Percentiles rank a stretch among this genome's conserved stretches.
These are phyloP conservation scores for Saccharum officinarum DNA, from an alignment of 176 grass and related monocot genomes.

Conservation along the genomic window DNA sequence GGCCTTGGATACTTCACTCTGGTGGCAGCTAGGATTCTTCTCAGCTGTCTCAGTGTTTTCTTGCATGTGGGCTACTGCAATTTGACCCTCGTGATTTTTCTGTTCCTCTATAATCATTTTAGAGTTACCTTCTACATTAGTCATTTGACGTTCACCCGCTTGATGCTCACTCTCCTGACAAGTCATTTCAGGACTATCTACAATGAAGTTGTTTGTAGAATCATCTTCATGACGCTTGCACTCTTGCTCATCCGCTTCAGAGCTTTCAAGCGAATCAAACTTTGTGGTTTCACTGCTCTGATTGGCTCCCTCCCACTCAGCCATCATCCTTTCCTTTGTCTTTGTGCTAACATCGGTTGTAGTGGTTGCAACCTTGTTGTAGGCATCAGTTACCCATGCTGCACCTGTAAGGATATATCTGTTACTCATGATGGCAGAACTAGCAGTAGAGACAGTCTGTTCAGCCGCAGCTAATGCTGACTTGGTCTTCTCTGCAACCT, in stretches of 20 bases:
- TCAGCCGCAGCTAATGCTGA: conserved; percentile 70
- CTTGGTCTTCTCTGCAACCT: conserved; percentile 88
- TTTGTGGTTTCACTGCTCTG: conserved; percentile 19
- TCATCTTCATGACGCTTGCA: conserved; percentile 34
- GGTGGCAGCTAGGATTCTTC: conserved; percentile 24
- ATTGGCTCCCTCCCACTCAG: conserved; percentile 41
- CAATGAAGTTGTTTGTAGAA: background rate
- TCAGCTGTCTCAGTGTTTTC: conserved; percentile 1
- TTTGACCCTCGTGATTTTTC: conserved; percentile 19
- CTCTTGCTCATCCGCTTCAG: background rate
- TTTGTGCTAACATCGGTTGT: conserved; percentile 34
- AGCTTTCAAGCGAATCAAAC: background rate
- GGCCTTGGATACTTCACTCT: conserved; percentile 1
- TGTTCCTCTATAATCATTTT: background rate
- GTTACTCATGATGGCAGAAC: conserved; percentile 74
- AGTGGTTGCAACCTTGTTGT: conserved; percentile 63
- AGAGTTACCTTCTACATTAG: background rate
- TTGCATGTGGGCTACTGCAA: background rate
- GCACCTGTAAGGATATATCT: conserved; percentile 67
- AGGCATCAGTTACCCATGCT: conserved; percentile 77
- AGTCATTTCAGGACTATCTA: conserved; percentile 13
- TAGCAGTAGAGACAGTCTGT: conserved; percentile 68
- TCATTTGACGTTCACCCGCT: background rate
- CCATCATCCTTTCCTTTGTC: conserved; percentile 50
- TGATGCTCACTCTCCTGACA: background rate